A percentile compares a stretch with the other conserved stretches of the same genome.
phyloP scores from a whole-genome alignment of 108 stramenopile species.

The Cylindrotheca closterium region DNA sequence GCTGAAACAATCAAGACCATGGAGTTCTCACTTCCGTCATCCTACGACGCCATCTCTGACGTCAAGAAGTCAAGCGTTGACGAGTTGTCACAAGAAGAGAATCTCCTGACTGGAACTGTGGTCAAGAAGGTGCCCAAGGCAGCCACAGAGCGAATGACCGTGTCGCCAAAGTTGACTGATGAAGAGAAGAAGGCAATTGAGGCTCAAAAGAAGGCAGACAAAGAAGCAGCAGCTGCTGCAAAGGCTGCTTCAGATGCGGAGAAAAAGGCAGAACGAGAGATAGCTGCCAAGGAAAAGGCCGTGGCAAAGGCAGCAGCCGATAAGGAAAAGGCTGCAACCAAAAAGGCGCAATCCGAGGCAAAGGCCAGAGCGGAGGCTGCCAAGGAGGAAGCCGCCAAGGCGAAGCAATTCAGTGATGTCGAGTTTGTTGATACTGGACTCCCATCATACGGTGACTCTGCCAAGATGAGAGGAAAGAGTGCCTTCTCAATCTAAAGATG shows the following conservation, averaged over 20 bases:
- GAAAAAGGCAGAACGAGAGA: neutral
- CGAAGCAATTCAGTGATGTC: neutral
- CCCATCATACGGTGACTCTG: neutral
- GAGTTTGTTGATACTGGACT: neutral
- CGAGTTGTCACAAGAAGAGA: neutral
- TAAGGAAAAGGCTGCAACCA: neutral
- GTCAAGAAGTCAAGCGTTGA: neutral
- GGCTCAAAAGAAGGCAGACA: slow-evolving; percentile 1
- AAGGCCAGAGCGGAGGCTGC: neutral
- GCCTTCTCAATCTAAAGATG: neutral
- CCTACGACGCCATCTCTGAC: neutral
- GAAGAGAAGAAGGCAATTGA: neutral
- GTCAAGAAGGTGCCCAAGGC: neutral
- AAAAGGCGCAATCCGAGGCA: neutral
- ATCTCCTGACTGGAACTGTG: neutral
- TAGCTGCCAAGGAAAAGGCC: neutral
- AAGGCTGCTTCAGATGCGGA: neutral
- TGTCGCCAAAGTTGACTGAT: neutral
- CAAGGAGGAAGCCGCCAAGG: neutral
- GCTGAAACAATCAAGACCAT: neutral
- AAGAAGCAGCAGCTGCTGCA: neutral
- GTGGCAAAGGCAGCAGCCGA: neutral
- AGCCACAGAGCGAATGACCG: neutral
- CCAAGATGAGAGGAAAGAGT: neutral
- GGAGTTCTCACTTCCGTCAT: neutral